Evolutionary conservation across 192 early-diverging fungal species (phyloP).

Genomic region (Linnemannia elongata): DNA sequence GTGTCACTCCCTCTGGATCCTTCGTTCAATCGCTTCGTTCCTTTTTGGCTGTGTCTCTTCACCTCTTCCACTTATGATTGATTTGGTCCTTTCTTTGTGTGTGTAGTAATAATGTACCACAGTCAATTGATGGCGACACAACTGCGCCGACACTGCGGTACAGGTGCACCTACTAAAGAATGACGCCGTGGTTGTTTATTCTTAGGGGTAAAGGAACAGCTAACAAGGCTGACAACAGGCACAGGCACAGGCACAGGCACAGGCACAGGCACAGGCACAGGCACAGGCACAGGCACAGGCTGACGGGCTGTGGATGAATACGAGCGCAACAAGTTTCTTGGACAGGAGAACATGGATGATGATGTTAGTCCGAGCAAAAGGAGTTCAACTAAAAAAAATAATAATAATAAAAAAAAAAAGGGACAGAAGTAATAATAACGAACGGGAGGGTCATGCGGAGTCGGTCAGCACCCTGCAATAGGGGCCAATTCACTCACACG

Average conservation of each 20-base stretch:
- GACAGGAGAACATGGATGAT: background rate
- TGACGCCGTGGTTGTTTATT: background rate
- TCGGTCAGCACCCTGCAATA: constrained; percentile 1
- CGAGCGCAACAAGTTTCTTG: background rate
- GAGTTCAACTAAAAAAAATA: background rate
- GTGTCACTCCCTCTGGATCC: background rate
- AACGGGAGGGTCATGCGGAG: background rate
- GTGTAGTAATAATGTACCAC: too few relatives aligned
- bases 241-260: background rate
- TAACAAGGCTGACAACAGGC: background rate
- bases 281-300: background rate
- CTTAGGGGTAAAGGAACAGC: background rate
- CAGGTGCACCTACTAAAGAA: background rate
- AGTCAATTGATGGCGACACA: background rate
- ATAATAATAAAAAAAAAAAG: background rate
- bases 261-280: background rate
- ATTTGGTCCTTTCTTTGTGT: too few relatives aligned
- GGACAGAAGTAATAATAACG: background rate
- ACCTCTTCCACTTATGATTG: too few relatives aligned
- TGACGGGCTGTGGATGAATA: background rate
- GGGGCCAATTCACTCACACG: background rate
- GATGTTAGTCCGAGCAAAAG: background rate
- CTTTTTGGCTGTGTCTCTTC: background rate
- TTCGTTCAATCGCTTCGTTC: background rate
- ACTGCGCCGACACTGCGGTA: constrained; percentile 6